Evolutionary conservation across 371 early-diverging fungal species (phyloP), one percentile per base, ranked within the genome.

Genomic region (Mortierella sp.): DNA sequence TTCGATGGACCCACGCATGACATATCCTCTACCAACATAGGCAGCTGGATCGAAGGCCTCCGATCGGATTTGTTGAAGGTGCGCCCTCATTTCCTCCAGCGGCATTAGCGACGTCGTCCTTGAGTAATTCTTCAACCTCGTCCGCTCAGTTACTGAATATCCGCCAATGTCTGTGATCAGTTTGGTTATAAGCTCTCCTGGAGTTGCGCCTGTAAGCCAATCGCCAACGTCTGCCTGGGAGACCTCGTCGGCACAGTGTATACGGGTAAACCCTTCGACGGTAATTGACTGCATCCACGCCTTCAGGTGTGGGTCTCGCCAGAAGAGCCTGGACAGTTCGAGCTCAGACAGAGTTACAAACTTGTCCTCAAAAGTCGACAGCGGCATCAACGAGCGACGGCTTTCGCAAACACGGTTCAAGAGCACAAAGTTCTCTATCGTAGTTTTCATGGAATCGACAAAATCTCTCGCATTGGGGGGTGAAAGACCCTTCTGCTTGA

Each of bases 111-210:
- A 48, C 16, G 53, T 53, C 0, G 28, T 8, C 19, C 31, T 34
- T 19, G 31, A 51, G 28, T 51, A 69, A 8, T 53, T 67, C 31
- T 51, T 51, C 3, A 69, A 43, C 51, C 34, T 40, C 24, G 14
- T 67, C 43, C 40, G 44, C 31, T 53, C 9, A 28, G 53, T 53
- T 13, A 0, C 51, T 51, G 57, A 19, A 54, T 67, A 40, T 16
- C 53, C 24, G 19, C 75, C 54, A 54, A 69, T 69, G 21, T 75
- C 75, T 1, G 75, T 53, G 69, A 75, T 21, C 11, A 75, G 53
- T 53, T 37, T 50, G 51, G 34, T 75, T n/a, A 53, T 67, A n/a
- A 54, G 54, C 21, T n/a, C 5, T 3, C 69, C 75, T 1, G 69
- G 64, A 1, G 26, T 51, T 24, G 28, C 37, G 14, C 13, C 34